Conservation (phyloP, 208 protist genomes). For the Lotmaria passim region DNA sequence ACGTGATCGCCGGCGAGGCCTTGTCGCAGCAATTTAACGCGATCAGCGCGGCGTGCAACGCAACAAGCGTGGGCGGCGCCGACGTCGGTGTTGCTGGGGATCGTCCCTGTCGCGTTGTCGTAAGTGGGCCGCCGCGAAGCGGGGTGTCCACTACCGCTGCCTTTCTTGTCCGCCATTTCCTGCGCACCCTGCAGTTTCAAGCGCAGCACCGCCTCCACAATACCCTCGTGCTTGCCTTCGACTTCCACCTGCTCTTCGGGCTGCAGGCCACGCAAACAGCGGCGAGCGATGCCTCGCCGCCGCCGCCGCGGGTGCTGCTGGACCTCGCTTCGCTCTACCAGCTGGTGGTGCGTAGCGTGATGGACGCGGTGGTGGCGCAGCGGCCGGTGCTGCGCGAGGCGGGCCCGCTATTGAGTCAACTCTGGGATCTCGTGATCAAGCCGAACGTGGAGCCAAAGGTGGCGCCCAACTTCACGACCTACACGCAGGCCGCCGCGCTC, state of each 20-base stretch:
- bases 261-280: constrained; percentile 1
- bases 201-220: constrained; percentile 38
- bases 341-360: constrained; percentile 49
- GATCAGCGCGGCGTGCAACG: neutral
- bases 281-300: neutral
- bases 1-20: constrained; percentile 31
- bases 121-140: constrained; percentile 70
- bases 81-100: neutral
- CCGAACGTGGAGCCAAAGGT: constrained; percentile 26
- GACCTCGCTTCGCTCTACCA: constrained; percentile 54
- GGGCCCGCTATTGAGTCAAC: constrained; percentile 44
- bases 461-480: constrained; percentile 41
- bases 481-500: constrained; percentile 35
- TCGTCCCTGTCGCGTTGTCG: constrained; percentile 39
- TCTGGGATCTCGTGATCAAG: constrained; percentile 59
- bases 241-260: constrained; percentile 59
- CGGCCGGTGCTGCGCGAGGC: constrained; percentile 51
- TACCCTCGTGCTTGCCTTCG: constrained; percentile 56
- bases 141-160: constrained; percentile 68
- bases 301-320: constrained; percentile 27
- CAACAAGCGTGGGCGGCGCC: neutral
- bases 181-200: constrained; percentile 36
- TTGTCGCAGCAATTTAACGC: constrained; percentile 14
- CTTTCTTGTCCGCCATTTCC: constrained; percentile 26
- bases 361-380: constrained; percentile 70